Conservation (phyloP, 1,284 basidiomycete genomes). For the Wallemia ichthyophaga region DNA sequence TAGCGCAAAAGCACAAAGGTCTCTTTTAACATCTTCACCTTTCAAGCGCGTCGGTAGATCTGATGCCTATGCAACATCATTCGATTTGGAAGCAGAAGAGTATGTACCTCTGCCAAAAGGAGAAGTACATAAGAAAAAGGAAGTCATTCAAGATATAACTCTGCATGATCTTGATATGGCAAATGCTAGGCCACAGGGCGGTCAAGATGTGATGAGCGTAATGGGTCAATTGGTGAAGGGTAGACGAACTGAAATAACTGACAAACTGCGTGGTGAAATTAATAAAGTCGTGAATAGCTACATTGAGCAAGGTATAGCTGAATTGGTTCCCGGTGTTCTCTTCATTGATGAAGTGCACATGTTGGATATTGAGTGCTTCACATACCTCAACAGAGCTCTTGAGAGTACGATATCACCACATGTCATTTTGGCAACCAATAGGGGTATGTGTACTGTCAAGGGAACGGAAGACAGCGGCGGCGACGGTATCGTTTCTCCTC, state of each 20-base stretch:
- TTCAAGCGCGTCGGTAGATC: conserved; percentile 67
- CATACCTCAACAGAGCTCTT: conserved; percentile 80
- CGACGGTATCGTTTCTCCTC: conserved; percentile 62
- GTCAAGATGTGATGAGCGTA: conserved; percentile 96
- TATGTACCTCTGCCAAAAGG: conserved; percentile 95
- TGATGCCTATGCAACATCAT: conserved; percentile 94
- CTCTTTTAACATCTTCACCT: neutral
- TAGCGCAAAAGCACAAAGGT: neutral
- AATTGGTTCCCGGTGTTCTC: conserved; percentile 85
- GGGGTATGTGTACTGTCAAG: conserved; percentile 66
- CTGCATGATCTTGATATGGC: conserved; percentile 88
- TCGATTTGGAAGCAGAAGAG: conserved; percentile 90
- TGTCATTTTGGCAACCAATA: conserved; percentile 84
- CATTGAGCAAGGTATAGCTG: conserved; percentile 91
- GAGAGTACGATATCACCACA: conserved; percentile 92
- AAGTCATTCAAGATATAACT: conserved; percentile 89
- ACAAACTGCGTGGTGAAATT: conserved; percentile 79
- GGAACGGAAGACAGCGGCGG: conserved; percentile 31
- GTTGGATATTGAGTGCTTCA: conserved; percentile 98
- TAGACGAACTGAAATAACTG: conserved; percentile 80
- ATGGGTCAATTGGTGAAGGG: conserved; percentile 92
- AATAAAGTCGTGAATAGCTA: conserved; percentile 96
- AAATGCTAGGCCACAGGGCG: conserved; percentile 61
- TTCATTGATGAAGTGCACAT: conserved; percentile 99
- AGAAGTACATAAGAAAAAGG: conserved; percentile 90